Evolutionary conservation across 2,329 filamentous ascomycete genomes (phyloP).

Genomic region (Alternaria brassicae): DNA sequence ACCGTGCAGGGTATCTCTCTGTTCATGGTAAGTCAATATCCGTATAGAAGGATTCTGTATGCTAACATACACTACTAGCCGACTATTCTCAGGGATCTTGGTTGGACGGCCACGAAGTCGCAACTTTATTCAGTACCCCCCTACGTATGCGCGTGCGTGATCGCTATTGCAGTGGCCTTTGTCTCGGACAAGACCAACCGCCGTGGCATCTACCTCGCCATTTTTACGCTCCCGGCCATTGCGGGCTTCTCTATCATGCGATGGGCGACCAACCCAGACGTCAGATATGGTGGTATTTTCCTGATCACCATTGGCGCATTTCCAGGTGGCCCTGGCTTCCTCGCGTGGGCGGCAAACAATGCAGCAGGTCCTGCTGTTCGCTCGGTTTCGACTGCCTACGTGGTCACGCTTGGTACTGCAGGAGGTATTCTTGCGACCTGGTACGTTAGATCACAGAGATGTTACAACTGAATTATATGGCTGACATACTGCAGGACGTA

Average conservation of each 20-base stretch:
- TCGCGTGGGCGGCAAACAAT: slow-evolving; percentile 67
- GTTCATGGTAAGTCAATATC: slow-evolving; percentile 44
- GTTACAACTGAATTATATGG: slow-evolving; percentile 26
- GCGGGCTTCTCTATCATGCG: slow-evolving; percentile 62
- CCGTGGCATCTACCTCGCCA: slow-evolving; percentile 48
- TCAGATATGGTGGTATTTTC: slow-evolving; percentile 63
- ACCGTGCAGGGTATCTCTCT: slow-evolving; percentile 60
- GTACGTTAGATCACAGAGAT: slow-evolving; percentile 20
- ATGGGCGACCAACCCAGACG: slow-evolving; percentile 64
- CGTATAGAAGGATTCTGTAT: not conserved
- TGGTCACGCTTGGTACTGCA: slow-evolving; percentile 71
- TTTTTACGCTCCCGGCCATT: slow-evolving; percentile 53
- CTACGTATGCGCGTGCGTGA: slow-evolving; percentile 48
- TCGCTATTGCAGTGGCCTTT: slow-evolving; percentile 48
- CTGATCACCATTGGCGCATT: slow-evolving; percentile 64
- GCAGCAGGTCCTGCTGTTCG: slow-evolving; percentile 63
- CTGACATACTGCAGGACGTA: slow-evolving; percentile 67
- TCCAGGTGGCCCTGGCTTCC: slow-evolving; percentile 64
- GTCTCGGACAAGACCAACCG: slow-evolving; percentile 48
- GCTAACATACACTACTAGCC: slow-evolving; percentile 31
- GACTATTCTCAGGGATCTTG: slow-evolving; percentile 48
- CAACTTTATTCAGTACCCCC: slow-evolving; percentile 51
- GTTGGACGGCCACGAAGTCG: slow-evolving; percentile 48
- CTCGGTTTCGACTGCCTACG: slow-evolving; percentile 63
- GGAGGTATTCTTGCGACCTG: slow-evolving; percentile 65